Evolutionary conservation across 257 asterid species (phyloP).

Genomic region (Solanum habrochaites): DNA sequence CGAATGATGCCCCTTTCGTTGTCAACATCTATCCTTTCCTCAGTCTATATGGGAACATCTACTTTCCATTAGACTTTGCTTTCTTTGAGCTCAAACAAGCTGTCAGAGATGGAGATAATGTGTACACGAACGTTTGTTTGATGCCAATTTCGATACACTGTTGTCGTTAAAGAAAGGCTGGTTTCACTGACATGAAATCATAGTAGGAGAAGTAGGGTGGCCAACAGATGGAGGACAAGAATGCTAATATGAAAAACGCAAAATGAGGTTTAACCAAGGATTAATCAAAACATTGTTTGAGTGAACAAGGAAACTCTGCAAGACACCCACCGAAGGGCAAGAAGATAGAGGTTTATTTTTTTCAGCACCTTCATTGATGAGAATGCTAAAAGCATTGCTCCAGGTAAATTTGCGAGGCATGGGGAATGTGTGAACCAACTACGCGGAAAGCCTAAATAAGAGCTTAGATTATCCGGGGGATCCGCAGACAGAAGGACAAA

Average conservation of each 20-base stretch:
- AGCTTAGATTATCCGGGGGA: constrained; percentile 6
- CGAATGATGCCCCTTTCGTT: constrained; percentile 1
- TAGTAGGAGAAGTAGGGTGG: constrained; percentile 19
- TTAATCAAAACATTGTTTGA: constrained; percentile 8
- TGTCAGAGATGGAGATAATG: constrained; percentile 9
- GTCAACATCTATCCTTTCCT: neutral
- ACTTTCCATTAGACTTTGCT: constrained; percentile 13
- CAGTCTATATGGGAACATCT: constrained; percentile 12
- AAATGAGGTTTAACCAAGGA: constrained; percentile 20
- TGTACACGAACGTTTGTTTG: constrained; percentile 15
- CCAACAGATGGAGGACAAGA: constrained; percentile 3
- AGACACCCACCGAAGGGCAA: constrained; percentile 9
- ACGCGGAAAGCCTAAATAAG: constrained; percentile 14
- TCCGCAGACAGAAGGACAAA: constrained; percentile 4
- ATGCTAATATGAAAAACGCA: constrained; percentile 9
- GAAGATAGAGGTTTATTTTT: constrained; percentile 9
- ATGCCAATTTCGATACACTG: constrained; percentile 4
- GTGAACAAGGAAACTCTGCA: constrained; percentile 16
- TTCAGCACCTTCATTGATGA: constrained; percentile 24
- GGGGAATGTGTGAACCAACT: constrained; percentile 19
- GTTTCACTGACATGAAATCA: constrained; percentile 11
- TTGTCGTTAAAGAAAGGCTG: constrained; percentile 22
- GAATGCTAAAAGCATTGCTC: constrained; percentile 11
- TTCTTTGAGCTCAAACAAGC: constrained; percentile 17
- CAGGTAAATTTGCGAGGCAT: constrained; percentile 11